Evolutionary conservation across 768 basidiomycete species (phyloP).

Genomic region (Podaxis pistillaris): DNA sequence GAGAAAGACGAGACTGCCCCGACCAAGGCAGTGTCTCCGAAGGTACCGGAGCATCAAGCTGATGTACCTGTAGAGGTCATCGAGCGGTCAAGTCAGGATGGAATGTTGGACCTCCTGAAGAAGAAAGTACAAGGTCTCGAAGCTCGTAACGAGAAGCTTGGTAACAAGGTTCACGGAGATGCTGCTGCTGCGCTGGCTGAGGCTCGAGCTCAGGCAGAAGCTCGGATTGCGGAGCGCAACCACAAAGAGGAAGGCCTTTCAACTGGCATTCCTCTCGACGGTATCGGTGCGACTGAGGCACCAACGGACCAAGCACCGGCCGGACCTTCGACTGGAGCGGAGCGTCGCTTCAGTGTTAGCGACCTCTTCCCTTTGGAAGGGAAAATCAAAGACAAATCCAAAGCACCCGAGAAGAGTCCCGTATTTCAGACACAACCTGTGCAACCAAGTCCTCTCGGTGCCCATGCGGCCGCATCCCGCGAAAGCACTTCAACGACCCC

Average conservation of each 20-base stretch:
- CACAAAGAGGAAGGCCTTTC: constrained; percentile 41
- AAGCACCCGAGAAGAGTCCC: constrained; percentile 26
- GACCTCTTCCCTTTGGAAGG: constrained; percentile 52
- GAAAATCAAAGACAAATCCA: constrained; percentile 32
- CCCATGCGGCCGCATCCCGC: constrained; percentile 15
- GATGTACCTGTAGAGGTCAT: constrained; percentile 13
- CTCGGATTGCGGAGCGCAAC: constrained; percentile 64
- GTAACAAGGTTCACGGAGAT: constrained; percentile 59
- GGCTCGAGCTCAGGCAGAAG: constrained; percentile 67
- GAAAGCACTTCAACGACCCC: constrained; percentile 56
- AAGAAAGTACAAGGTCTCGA: constrained; percentile 70
- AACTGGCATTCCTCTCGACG: constrained; percentile 7
- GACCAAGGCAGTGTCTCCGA: constrained; percentile 14
- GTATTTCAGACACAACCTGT: constrained; percentile 20
- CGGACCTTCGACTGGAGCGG: constrained; percentile 13
- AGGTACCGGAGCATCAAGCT: not conserved
- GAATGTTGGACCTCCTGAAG: constrained; percentile 65
- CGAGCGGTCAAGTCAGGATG: constrained; percentile 32
- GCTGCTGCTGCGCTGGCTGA: constrained; percentile 54
- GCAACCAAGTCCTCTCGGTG: constrained; percentile 8
- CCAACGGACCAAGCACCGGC: not conserved
- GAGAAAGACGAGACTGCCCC: constrained; percentile 34
- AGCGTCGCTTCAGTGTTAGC: constrained; percentile 52
- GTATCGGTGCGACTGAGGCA: not conserved
- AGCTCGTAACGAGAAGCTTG: constrained; percentile 52